phyloP scores from a whole-genome alignment of 73 alveolate species.

The Symbiodinium pilosum region DNA sequence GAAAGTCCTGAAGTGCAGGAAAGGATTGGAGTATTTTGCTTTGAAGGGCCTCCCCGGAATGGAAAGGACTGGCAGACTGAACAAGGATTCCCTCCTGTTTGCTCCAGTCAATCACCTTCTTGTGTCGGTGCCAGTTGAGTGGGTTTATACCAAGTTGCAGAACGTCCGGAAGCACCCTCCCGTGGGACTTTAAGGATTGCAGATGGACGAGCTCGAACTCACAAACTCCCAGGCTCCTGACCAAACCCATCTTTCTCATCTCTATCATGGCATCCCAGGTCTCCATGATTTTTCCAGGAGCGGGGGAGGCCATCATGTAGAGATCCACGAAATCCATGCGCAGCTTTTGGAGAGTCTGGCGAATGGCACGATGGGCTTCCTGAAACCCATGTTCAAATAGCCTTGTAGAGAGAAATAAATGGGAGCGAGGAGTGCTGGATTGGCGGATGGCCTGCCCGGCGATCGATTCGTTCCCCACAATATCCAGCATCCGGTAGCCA shows the following conservation, averaged over 20 bases:
- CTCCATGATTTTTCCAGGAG: constrained; percentile 34
- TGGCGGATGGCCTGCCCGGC: not conserved
- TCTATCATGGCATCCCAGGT: constrained; percentile 92
- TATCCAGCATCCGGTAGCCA: not conserved
- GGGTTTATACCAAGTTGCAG: constrained; percentile 46
- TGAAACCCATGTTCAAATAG: constrained; percentile 34
- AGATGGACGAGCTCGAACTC: constrained; percentile 52
- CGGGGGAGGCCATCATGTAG: constrained; percentile 19
- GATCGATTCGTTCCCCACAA: not conserved
- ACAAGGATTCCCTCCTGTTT: constrained; percentile 2
- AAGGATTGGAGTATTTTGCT: not conserved
- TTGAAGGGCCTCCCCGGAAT: not conserved
- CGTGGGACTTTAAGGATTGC: constrained; percentile 48
- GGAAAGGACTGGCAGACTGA: constrained; percentile 42
- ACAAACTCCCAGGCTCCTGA: constrained; percentile 37
- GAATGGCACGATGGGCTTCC: constrained; percentile 57
- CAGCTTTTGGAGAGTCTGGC: constrained; percentile 26
- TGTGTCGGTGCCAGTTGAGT: not conserved
- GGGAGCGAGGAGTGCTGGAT: not conserved
- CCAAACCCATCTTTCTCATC: constrained; percentile 77
- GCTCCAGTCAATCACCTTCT: constrained; percentile 1
- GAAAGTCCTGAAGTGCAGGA: not conserved
- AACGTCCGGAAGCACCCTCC: constrained; percentile 57
- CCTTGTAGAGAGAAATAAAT: constrained; percentile 28
- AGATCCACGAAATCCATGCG: constrained; percentile 60